A percentile compares a stretch with the other conserved stretches of the same genome.
These are phyloP conservation scores for Solanum infundibuliforme DNA, from an alignment of 257 asterid genomes.

Conservation along the genomic window DNA sequence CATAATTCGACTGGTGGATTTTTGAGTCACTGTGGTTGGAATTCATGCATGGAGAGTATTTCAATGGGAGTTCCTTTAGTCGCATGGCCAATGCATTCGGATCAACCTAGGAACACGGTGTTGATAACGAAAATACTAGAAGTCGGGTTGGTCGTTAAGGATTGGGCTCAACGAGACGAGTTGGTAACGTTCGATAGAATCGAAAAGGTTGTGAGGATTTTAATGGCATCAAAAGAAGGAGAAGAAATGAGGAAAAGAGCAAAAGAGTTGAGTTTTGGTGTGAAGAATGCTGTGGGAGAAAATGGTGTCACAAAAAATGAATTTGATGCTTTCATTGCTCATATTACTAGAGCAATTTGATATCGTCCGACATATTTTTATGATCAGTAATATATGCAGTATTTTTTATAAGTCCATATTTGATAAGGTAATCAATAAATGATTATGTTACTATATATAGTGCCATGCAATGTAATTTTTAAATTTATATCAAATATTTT, in stretches of 20 bases:
- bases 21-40: constrained; percentile 68
- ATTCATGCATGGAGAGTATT: constrained; percentile 57
- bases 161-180: constrained; percentile 25
- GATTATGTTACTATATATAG: not conserved
- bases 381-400: not conserved
- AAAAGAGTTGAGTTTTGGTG: constrained; percentile 20
- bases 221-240: constrained; percentile 36
- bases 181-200: constrained; percentile 11
- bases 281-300: constrained; percentile 25
- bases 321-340: constrained; percentile 27
- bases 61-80: constrained; percentile 51
- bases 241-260: constrained; percentile 29
- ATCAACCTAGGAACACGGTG: constrained; percentile 46
- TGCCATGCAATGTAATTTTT: not conserved
- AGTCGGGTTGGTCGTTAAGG: constrained; percentile 33
- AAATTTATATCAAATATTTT: not conserved
- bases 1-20: constrained; percentile 40
- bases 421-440: not conserved
- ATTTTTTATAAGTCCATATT: not conserved
- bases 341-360: constrained; percentile 12
- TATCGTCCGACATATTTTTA: not conserved
- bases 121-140: constrained; percentile 24
- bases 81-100: constrained; percentile 70
- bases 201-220: constrained; percentile 13
- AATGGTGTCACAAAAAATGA: constrained; percentile 27